A percentile compares a stretch with the other conserved stretches of the same genome.
These are phyloP conservation scores for Gaeumannomyces tritici DNA, from an alignment of 2,329 filamentous ascomycete genomes.

Conservation along the genomic window DNA sequence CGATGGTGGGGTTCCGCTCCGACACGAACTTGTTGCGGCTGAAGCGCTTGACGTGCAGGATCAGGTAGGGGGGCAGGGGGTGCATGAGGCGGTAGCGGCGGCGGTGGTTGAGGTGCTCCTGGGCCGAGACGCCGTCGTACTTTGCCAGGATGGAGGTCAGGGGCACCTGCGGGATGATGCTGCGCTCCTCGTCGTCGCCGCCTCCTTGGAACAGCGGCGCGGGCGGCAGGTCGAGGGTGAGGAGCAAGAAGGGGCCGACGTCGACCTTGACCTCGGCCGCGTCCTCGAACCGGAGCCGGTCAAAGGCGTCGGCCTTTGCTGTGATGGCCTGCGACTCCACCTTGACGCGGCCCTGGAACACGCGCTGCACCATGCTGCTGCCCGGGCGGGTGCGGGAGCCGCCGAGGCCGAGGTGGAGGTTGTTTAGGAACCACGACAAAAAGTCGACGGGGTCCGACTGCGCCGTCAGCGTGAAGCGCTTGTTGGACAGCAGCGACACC, in stretches of 20 bases:
- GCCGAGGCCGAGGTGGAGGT: constrained; percentile 83
- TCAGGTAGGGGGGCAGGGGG: constrained; percentile 80
- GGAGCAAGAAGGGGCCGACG: constrained; percentile 72
- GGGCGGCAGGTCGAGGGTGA: constrained; percentile 86
- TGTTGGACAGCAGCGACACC: constrained; percentile 79
- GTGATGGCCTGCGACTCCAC: constrained; percentile 93
- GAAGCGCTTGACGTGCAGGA: constrained; percentile 97
- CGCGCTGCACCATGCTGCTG: constrained; percentile 78
- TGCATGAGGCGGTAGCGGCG: constrained; percentile 84
- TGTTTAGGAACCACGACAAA: constrained; percentile 94
- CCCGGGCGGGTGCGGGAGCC: constrained; percentile 80
- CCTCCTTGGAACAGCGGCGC: constrained; percentile 96
- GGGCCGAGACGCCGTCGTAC: constrained; percentile 80
- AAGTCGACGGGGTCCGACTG: constrained; percentile 97
- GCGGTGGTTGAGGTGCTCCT: constrained; percentile 81
- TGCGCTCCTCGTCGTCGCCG: constrained; percentile 86
- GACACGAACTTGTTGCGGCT: constrained; percentile 92
- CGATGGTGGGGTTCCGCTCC: constrained; percentile 95
- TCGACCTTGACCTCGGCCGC: constrained; percentile 71
- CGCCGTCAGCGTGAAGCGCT: constrained; percentile 80
- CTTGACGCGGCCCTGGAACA: constrained; percentile 87
- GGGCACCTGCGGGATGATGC: constrained; percentile 86
- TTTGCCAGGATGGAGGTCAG: constrained; percentile 77
- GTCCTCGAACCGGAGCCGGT: constrained; percentile 88
- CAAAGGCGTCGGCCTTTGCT: constrained; percentile 76